phyloP scores from a whole-genome alignment of 23 red algal species.

The Gracilaria domingensis region DNA sequence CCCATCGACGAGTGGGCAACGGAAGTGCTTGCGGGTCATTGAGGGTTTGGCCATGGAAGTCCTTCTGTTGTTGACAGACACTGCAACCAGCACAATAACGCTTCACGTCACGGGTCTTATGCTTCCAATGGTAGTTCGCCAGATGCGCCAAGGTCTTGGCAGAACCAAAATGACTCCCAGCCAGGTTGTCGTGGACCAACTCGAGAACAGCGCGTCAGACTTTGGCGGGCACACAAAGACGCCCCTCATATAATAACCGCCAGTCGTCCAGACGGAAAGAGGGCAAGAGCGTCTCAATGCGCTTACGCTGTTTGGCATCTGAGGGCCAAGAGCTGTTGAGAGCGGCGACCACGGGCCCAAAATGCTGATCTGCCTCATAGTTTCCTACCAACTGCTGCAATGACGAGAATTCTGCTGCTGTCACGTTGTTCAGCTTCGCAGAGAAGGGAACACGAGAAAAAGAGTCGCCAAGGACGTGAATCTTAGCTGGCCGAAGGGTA shows the following conservation, averaged over 20 bases:
- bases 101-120: constrained; percentile 22
- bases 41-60: background rate
- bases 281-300: background rate
- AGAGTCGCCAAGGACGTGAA: constrained; percentile 30
- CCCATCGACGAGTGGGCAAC: constrained; percentile 25
- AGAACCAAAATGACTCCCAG: constrained; percentile 16
- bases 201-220: background rate
- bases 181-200: background rate
- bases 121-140: constrained; percentile 9
- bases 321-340: background rate
- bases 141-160: constrained; percentile 9
- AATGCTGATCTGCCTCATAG: constrained; percentile 25
- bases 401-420: background rate
- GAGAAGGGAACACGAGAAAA: background rate
- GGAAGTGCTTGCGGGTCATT: background rate
- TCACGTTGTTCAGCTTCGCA: background rate
- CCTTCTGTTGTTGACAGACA: constrained; percentile 31
- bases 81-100: background rate
- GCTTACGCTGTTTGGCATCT: background rate
- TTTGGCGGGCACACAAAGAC: constrained; percentile 1
- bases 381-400: background rate
- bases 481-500: background rate
- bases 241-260: constrained; percentile 9
- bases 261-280: background rate
- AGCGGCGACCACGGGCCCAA: background rate